Evolutionary conservation across 768 basidiomycete species (phyloP), one percentile per base, ranked within the genome.

Genomic region (Boletus subcaerulescens): DNA sequence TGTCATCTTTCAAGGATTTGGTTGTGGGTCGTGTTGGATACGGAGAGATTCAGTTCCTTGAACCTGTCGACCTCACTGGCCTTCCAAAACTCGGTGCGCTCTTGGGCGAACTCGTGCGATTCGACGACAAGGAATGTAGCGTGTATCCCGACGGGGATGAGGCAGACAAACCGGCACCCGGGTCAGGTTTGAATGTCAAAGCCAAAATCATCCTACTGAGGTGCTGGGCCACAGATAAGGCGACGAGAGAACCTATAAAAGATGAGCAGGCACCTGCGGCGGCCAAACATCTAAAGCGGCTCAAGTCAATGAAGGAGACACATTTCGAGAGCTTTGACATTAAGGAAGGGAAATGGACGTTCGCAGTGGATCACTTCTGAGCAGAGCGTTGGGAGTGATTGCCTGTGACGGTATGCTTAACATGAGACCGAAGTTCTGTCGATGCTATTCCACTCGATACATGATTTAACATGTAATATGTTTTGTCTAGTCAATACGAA

Each of bases 351-450:
- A 86, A 82, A 71, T 98, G 96, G 96, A 88, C 85, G 47, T 98
- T 99, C 74, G 84, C 79, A 31, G 97, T 98, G 58, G 86, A 93
- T 67, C 93, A 96, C 75, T 99, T 98, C 77, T 92, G 72, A 80
- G 54, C 29, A 29, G n/a, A 41, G 17, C 40, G 22, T 15, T 50
- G 32, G 32, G 12, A 33, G 32, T 33, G 32, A 33, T 33, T 35
- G 13, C 42, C 32, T 12, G n/a, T 48, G 2, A 11, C n/a, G 44
- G 36, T 39, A 31, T 45, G 50, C 48, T 54, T 45, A 61, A 60
- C 56, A 51, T 42, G 44, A 43, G 46, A 53, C n/a, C n/a, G 20
- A 50, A 46, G 31, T 22, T 39, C 24, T 38, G 41, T 50, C 31
- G 32, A 33, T 58, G 17, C 29, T 15, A 4, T 42, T 22, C 35